Evolutionary conservation across 2,329 filamentous ascomycete genomes (phyloP).

Genomic region (Sporothrix humicola): DNA sequence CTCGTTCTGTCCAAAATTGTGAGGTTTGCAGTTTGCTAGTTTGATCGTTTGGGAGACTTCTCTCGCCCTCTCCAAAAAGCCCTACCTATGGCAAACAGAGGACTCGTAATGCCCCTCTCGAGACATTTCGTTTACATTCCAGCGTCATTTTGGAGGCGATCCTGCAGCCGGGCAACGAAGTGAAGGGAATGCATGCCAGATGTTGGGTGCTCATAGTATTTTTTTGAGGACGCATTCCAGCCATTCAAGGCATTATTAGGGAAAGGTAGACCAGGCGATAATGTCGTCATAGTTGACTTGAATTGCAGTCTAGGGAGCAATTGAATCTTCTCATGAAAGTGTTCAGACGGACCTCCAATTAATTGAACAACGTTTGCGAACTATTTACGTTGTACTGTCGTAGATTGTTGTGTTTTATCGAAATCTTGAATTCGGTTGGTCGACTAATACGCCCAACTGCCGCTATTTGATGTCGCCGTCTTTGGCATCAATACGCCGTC

Average conservation of each 20-base stretch:
- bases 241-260: not conserved
- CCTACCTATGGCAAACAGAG: constrained; percentile 2
- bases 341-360: too few relatives aligned
- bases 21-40: not conserved
- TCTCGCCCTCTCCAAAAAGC: not conserved
- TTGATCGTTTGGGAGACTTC: not conserved
- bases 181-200: constrained; percentile 9
- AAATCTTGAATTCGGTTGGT: not conserved
- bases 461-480: not conserved
- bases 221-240: not conserved
- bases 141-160: constrained; percentile 9
- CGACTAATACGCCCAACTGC: not conserved
- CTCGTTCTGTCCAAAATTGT: too few relatives aligned
- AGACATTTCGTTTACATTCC: constrained; percentile 31
- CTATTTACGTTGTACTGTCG: too few relatives aligned
- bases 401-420: too few relatives aligned
- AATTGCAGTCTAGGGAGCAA: not conserved
- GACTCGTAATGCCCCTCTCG: not conserved
- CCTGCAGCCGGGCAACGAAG: constrained; percentile 30
- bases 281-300: constrained; percentile 19
- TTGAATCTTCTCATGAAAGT: not conserved
- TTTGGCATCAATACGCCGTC: constrained; percentile 16
- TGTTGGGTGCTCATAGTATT: not conserved
- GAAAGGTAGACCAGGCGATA: not conserved
- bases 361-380: too few relatives aligned